Evolutionary conservation across 768 basidiomycete genomes (phyloP).

Genomic region (Lentinus brumalis): DNA sequence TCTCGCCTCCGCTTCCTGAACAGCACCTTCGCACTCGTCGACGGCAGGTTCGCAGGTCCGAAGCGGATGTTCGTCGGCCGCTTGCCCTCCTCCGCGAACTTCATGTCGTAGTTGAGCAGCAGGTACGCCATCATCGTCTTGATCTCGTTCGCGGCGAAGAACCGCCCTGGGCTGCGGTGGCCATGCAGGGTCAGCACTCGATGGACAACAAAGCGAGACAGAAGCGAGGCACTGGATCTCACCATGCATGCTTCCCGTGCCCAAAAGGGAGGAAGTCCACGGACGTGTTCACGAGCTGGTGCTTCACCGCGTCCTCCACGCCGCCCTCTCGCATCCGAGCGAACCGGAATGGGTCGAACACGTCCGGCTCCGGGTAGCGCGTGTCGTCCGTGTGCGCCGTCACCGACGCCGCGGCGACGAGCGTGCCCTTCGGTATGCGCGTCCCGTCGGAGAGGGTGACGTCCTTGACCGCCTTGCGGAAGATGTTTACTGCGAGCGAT

Average conservation of each 20-base stretch:
- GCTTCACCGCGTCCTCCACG: slow-evolving; percentile 35
- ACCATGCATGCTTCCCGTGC: slow-evolving; percentile 35
- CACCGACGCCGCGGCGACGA: slow-evolving; percentile 22
- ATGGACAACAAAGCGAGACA: neutral
- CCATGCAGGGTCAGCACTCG: neutral
- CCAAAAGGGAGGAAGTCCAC: slow-evolving; percentile 31
- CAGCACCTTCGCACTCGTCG: slow-evolving; percentile 27
- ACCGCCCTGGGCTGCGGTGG: slow-evolving; percentile 11
- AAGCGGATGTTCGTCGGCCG: slow-evolving; percentile 24
- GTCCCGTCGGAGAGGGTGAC: slow-evolving; percentile 41
- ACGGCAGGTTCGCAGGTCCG: slow-evolving; percentile 20
- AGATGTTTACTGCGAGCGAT: slow-evolving; percentile 27
- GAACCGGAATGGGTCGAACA: slow-evolving; percentile 56
- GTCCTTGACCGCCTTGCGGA: slow-evolving; percentile 33
- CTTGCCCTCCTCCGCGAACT: slow-evolving; percentile 26
- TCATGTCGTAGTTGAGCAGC: slow-evolving; percentile 23
- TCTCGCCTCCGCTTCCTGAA: slow-evolving; percentile 36
- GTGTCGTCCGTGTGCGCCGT: slow-evolving; percentile 31
- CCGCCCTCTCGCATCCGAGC: slow-evolving; percentile 31
- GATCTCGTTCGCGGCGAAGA: slow-evolving; percentile 23
- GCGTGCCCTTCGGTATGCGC: slow-evolving; percentile 28
- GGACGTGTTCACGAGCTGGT: slow-evolving; percentile 39
- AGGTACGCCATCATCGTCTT: slow-evolving; percentile 21
- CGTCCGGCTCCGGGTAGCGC: slow-evolving; percentile 26
- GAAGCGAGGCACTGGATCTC: neutral